A percentile compares a stretch with the other conserved stretches of the same genome.
Evolutionary conservation across 2,329 filamentous ascomycete species (phyloP).

Genomic region (Botryotinia narcissicola): DNA sequence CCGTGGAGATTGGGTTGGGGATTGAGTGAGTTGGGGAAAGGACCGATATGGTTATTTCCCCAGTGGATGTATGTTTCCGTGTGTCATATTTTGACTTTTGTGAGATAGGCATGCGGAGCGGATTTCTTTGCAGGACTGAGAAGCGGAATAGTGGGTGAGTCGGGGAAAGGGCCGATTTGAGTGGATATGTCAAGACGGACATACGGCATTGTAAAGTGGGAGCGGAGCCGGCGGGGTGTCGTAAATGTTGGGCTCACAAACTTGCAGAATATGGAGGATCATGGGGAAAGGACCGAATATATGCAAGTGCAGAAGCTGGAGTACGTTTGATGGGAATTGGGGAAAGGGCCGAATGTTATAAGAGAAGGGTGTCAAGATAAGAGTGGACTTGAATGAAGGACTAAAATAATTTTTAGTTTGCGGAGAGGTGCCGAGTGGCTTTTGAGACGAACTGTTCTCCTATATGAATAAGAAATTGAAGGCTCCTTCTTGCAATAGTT

Average conservation of each 20-base stretch:
- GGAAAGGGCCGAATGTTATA: background rate
- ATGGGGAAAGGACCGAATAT: conserved; percentile 14
- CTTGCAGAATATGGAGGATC: background rate
- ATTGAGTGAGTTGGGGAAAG: background rate
- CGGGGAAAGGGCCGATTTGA: background rate
- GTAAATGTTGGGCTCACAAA: background rate
- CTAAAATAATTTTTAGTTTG: background rate
- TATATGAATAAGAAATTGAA: background rate
- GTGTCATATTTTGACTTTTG: background rate
- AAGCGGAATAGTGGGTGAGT: background rate
- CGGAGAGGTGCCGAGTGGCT: background rate
- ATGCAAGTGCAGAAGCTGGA: background rate
- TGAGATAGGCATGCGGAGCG: background rate
- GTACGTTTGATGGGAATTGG: background rate
- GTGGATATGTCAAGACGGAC: background rate
- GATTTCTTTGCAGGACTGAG: background rate
- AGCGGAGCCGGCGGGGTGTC: background rate
- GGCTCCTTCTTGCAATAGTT: background rate
- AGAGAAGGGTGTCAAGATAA: background rate
- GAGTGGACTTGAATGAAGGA: background rate
- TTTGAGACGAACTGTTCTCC: background rate
- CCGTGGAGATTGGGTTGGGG: background rate
- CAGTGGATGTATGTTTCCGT: background rate
- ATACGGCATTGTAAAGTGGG: background rate
- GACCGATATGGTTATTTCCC: background rate